Conservation (phyloP, 1,139 yeast species). For the Magnusiomyces paraingens region DNA sequence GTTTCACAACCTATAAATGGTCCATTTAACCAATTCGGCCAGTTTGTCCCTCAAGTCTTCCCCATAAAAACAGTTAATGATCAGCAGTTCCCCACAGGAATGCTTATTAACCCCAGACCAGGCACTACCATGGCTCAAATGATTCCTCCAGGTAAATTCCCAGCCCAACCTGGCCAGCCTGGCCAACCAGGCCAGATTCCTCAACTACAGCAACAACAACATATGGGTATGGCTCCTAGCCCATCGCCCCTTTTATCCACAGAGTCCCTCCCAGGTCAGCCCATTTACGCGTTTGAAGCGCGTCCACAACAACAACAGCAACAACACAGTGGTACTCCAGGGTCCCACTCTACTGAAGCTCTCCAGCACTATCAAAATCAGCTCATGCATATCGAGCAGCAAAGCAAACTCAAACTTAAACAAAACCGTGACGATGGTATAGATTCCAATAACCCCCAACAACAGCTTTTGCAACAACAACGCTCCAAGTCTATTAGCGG, state of each 20-base stretch:
- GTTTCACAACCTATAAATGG: constrained; percentile 12
- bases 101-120: constrained; percentile 10
- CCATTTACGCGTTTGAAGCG: constrained; percentile 3
- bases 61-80: constrained; percentile 12
- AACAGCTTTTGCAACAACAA: constrained; percentile 14
- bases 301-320: constrained; percentile 7
- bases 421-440: constrained; percentile 36
- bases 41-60: constrained; percentile 13
- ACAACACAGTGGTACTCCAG: constrained; percentile 9
- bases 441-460: constrained; percentile 17
- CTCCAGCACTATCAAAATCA: constrained; percentile 74
- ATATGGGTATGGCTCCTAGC: not conserved
- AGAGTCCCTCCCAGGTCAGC: constrained; percentile 4
- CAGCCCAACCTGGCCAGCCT: constrained; percentile 1
- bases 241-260: constrained; percentile 1
- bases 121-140: constrained; percentile 8
- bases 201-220: not conserved
- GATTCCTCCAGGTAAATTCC: constrained; percentile 8
- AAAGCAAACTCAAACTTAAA: constrained; percentile 48
- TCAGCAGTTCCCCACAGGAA: constrained; percentile 11
- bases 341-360: constrained; percentile 33
- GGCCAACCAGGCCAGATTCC: not conserved
- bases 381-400: constrained; percentile 62
- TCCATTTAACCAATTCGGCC: constrained; percentile 6
- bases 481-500: constrained; percentile 13